A percentile compares a stretch with the other conserved stretches of the same genome.
Evolutionary conservation across 1,284 basidiomycete genomes (phyloP).

Genomic region (Ustilago curta): DNA sequence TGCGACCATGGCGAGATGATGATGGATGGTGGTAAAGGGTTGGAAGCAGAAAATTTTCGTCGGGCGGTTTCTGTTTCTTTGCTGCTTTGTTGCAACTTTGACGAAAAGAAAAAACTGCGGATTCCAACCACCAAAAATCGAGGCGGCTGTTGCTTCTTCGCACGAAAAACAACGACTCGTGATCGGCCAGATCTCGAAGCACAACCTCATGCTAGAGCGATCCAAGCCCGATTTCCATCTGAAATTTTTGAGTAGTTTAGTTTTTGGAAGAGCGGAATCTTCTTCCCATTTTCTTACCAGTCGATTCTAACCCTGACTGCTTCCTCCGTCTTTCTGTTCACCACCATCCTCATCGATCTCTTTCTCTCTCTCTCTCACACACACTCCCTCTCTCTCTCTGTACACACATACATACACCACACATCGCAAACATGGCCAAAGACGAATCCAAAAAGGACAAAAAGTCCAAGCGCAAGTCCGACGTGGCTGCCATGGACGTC

Average conservation of each 20-base stretch:
- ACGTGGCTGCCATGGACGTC: slow-evolving; percentile 49
- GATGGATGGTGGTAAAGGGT: slow-evolving; percentile 4
- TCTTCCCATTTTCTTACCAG: no score
- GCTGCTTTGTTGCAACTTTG: neutral
- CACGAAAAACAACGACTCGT: slow-evolving; percentile 14
- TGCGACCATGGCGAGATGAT: slow-evolving; percentile 16
- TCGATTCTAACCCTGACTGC: no score
- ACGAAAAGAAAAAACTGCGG: no score
- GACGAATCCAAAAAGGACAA: slow-evolving; percentile 64
- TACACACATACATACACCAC: neutral
- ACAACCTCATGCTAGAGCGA: slow-evolving; percentile 14
- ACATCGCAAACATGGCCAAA: slow-evolving; percentile 50
- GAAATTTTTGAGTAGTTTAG: slow-evolving; percentile 14
- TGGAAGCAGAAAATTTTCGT: slow-evolving; percentile 6
- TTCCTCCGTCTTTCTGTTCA: neutral
- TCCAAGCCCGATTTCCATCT: neutral
- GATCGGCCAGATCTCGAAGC: slow-evolving; percentile 15
- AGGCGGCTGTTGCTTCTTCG: neutral
- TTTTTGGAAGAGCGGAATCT: slow-evolving; percentile 4
- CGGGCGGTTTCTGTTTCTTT: slow-evolving; percentile 1
- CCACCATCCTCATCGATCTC: slow-evolving; percentile 4
- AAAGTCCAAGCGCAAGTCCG: slow-evolving; percentile 57
- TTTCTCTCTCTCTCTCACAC: no score
- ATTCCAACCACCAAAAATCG: no score
- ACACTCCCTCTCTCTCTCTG: slow-evolving; percentile 3